A percentile compares a stretch with the other conserved stretches of the same genome.
Evolutionary conservation across 306 rosid species (phyloP).

Genomic region (Quercus wislizeni): DNA sequence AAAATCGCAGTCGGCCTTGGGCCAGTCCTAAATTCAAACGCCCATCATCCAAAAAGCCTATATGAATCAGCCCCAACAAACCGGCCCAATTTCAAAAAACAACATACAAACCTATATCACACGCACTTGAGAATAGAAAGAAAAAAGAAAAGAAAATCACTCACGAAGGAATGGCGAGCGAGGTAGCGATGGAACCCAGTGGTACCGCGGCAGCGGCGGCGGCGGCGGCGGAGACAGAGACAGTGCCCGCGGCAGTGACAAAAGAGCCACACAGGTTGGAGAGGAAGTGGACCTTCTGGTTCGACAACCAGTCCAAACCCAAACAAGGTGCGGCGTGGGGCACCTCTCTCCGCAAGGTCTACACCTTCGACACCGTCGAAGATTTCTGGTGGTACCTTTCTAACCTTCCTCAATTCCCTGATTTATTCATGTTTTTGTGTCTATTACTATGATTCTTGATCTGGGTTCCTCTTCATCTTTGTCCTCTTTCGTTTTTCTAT

Average conservation of each 20-base stretch:
- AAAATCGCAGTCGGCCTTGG: no score
- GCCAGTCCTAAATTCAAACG: no score
- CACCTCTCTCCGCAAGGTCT: constrained; percentile 62
- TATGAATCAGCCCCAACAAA: no score
- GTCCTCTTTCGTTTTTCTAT: background rate
- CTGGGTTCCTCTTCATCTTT: background rate
- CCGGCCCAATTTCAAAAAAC: no score
- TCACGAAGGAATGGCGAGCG: constrained; percentile 56
- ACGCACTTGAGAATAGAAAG: no score
- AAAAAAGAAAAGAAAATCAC: background rate
- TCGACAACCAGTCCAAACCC: constrained; percentile 76
- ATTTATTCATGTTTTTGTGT: background rate
- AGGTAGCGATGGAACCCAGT: constrained; percentile 31
- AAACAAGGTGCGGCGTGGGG: constrained; percentile 98
- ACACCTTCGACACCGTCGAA: constrained; percentile 83
- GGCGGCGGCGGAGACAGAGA: background rate
- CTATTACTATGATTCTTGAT: background rate
- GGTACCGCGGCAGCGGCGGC: constrained; percentile 14
- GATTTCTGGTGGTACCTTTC: constrained; percentile 80
- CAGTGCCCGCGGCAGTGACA: background rate
- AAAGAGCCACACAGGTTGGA: constrained; percentile 58
- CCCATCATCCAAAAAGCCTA: no score
- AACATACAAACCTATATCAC: no score
- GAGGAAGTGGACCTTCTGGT: constrained; percentile 95
- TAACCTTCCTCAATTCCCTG: background rate